phyloP scores from a whole-genome alignment of 2,329 filamentous ascomycete species.

The Fusarium paranaense region DNA sequence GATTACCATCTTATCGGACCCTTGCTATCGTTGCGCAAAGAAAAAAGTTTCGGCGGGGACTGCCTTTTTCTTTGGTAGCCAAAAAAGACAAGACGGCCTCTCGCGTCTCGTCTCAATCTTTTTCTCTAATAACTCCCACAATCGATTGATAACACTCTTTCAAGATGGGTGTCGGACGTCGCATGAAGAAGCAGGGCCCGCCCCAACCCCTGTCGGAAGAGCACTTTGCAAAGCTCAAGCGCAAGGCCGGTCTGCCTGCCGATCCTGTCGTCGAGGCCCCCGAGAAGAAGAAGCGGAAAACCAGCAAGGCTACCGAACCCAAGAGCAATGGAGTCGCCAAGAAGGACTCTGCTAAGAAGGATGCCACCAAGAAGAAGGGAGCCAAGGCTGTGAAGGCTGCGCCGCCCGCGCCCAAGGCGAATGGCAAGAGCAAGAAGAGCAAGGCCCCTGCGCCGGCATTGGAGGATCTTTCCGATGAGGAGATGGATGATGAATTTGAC shows the following conservation, averaged over 20 bases:
- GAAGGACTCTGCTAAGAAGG: slow-evolving; percentile 46
- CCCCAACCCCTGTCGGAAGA: slow-evolving; percentile 86
- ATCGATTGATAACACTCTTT: slow-evolving; percentile 17
- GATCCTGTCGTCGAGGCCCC: slow-evolving; percentile 67
- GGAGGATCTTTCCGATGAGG: slow-evolving; percentile 59
- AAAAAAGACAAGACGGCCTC: slow-evolving; percentile 32
- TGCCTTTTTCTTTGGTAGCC: slow-evolving; percentile 35
- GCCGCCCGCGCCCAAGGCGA: slow-evolving; percentile 43
- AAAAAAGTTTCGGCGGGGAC: slow-evolving; percentile 57
- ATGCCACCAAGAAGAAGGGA: slow-evolving; percentile 47
- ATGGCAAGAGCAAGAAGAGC: slow-evolving; percentile 47
- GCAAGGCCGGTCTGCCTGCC: slow-evolving; percentile 81
- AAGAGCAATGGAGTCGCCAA: slow-evolving; percentile 43
- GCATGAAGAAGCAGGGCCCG: slow-evolving; percentile 95
- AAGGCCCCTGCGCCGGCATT: slow-evolving; percentile 54
- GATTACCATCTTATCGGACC: slow-evolving; percentile 46
- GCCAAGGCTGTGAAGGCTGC: slow-evolving; percentile 51
- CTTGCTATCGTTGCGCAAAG: slow-evolving; percentile 39
- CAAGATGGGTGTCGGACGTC: slow-evolving; percentile 87
- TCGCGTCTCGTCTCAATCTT: slow-evolving; percentile 30
- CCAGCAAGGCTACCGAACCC: slow-evolving; percentile 50
- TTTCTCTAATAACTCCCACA: slow-evolving; percentile 9
- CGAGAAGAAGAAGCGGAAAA: slow-evolving; percentile 70
- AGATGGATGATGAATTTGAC: slow-evolving; percentile 53
- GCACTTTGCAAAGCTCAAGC: slow-evolving; percentile 82